A percentile compares a stretch with the other conserved stretches of the same genome.
phyloP scores from a whole-genome alignment of 352 stramenopile species.

The Globisporangium paroecandrum region DNA sequence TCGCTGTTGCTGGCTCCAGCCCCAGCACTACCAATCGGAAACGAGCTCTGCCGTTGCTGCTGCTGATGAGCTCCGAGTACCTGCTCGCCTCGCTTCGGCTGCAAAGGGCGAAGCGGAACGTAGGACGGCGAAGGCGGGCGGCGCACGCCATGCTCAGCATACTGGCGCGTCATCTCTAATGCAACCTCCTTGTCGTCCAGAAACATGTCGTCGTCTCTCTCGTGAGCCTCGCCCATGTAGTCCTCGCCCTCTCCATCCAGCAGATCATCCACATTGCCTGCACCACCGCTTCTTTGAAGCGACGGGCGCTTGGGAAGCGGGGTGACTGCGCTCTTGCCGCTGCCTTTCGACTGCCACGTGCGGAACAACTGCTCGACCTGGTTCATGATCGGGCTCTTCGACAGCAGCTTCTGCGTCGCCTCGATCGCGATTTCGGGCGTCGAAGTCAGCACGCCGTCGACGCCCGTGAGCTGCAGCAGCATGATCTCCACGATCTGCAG shows the following conservation, averaged over 20 bases:
- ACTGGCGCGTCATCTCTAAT: conserved; percentile 27
- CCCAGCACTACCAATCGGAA: background rate
- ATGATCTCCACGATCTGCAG: conserved; percentile 30
- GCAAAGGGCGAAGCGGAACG: conserved; percentile 23
- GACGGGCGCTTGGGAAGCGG: conserved; percentile 3
- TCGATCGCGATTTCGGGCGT: conserved; percentile 25
- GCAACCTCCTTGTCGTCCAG: conserved; percentile 22
- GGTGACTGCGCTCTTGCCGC: background rate
- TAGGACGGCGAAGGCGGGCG: conserved; percentile 15
- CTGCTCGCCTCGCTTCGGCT: conserved; percentile 28
- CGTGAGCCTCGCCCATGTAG: conserved; percentile 16
- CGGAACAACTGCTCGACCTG: conserved; percentile 35
- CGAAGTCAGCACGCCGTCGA: conserved; percentile 31
- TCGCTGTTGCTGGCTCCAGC: background rate
- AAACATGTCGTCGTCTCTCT: conserved; percentile 15
- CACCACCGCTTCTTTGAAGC: background rate
- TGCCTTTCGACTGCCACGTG: conserved; percentile 33
- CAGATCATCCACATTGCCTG: background rate
- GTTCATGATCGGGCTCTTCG: conserved; percentile 26
- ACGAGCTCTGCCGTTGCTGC: conserved; percentile 2
- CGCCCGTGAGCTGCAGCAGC: conserved; percentile 30
- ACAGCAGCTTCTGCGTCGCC: conserved; percentile 23
- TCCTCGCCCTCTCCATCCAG: conserved; percentile 22
- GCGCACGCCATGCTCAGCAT: conserved; percentile 19
- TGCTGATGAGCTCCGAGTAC: conserved; percentile 18